phyloP scores from a whole-genome alignment of 176 grass and related monocot genomes.

The maize (Zea mays) region Zm-B73-REFERENCE-NAM-5.0 NC_050101.1:118051001-118051500 shows the following conservation, averaged over 20 bases:
- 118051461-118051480: conserved; percentile 10
- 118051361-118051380: not conserved
- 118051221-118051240: not conserved
- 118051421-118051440: conserved; percentile 10
- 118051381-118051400: conserved; percentile 2
- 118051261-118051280: not conserved
- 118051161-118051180: too few relatives aligned
- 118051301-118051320: not conserved
- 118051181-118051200: too few relatives aligned
- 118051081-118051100: too few relatives aligned
- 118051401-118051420: not conserved
- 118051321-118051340: not conserved
- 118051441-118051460: not conserved
- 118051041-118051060: too few relatives aligned
- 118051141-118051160: too few relatives aligned
- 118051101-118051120: too few relatives aligned
- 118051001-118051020: too few relatives aligned
- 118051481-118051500: not conserved
- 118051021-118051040: too few relatives aligned
- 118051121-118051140: too few relatives aligned
- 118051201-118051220: too few relatives aligned
- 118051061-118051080: too few relatives aligned
- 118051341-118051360: not conserved
- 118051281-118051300: not conserved
- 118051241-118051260: not conserved